Conservation (phyloP, 257 asterid genomes). For the Capsicum pubescens region DNA sequence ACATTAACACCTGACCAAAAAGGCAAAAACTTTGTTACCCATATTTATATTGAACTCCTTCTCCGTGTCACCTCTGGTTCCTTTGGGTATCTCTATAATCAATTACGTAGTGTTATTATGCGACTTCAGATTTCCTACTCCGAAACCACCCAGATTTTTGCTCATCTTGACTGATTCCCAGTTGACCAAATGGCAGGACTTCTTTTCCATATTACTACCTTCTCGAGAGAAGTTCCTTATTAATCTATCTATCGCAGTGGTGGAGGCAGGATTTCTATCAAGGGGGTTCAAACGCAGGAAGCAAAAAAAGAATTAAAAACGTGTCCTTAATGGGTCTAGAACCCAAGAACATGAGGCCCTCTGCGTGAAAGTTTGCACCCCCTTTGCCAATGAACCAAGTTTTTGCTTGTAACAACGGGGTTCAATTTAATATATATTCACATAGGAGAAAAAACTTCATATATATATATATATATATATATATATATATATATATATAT, state of each 20-base stretch:
- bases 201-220: background rate
- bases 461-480: too few species aligned
- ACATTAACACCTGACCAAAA: slow-evolving; percentile 5
- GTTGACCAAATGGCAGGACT: slow-evolving; percentile 1
- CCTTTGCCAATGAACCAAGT: too few species aligned
- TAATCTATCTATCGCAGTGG: background rate
- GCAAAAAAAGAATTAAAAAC: too few species aligned
- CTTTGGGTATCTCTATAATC: background rate
- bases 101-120: background rate
- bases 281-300: too few species aligned
- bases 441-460: too few species aligned
- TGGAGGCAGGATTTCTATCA: too few species aligned
- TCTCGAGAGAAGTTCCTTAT: background rate
- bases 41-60: background rate
- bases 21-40: slow-evolving; percentile 16
- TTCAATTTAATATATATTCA: too few species aligned
- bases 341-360: too few species aligned
- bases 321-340: too few species aligned
- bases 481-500: too few species aligned
- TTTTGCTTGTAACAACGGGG: too few species aligned
- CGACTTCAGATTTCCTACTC: background rate
- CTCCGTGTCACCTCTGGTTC: background rate
- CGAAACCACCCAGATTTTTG: background rate
- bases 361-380: too few species aligned
- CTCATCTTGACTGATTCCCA: background rate